Conservation (phyloP, 129 eudicot species). For the Solidago caesia region DNA sequence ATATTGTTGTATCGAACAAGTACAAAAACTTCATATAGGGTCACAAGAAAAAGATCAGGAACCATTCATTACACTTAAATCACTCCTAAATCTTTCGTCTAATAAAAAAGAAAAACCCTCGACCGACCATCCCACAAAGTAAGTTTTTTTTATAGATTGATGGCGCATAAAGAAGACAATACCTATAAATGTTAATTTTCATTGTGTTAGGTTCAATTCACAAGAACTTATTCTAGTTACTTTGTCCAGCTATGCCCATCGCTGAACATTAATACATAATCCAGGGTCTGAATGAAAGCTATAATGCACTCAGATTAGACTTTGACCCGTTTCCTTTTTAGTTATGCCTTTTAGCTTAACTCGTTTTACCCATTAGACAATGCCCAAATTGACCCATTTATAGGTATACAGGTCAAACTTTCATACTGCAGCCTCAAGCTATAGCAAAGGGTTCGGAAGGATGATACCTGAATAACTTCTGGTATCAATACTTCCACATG, state of each 20-base stretch:
- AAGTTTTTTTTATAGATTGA: background rate
- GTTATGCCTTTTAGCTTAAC: too few relatives aligned
- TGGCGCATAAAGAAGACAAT: background rate
- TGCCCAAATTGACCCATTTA: too few relatives aligned
- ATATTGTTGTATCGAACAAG: background rate
- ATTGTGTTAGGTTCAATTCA: background rate
- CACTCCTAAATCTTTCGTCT: background rate
- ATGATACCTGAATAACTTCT: constrained; percentile 81
- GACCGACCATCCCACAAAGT: too few relatives aligned
- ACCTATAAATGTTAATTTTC: background rate
- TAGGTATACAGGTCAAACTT: background rate
- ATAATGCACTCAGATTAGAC: too few relatives aligned
- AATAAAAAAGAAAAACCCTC: background rate
- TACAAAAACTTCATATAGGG: background rate
- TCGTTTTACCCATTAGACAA: too few relatives aligned
- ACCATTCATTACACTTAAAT: background rate
- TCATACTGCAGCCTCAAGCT: constrained; percentile 17
- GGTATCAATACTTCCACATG: constrained; percentile 85
- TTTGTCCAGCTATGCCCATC: background rate
- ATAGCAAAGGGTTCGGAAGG: constrained; percentile 20
- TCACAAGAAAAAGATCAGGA: background rate
- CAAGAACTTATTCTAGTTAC: background rate
- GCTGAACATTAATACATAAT: too few relatives aligned
- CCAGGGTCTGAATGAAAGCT: too few relatives aligned
- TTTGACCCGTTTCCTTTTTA: too few relatives aligned